Percentiles rank a stretch among this genome's conserved stretches.
phyloP scores from a whole-genome alignment of 2,329 filamentous ascomycete species.

The Talaromyces amestolkiae region DNA sequence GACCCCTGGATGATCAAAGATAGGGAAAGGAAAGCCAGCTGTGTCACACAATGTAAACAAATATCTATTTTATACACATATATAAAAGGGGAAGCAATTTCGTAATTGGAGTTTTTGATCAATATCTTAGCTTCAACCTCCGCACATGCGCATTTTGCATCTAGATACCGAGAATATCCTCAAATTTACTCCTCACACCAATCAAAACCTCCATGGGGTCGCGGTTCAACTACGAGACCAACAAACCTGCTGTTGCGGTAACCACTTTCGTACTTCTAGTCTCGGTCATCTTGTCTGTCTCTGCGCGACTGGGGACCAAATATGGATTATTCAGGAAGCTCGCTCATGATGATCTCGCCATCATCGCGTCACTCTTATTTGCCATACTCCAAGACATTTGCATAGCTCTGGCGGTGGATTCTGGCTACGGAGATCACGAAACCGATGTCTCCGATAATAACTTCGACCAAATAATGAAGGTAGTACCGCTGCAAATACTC shows the following conservation, averaged over 20 bases:
- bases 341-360: constrained; percentile 25
- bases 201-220: constrained; percentile 22
- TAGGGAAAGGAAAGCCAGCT: constrained; percentile 9
- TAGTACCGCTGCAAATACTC: constrained; percentile 10
- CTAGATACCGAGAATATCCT: constrained; percentile 12
- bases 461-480: constrained; percentile 25
- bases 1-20: constrained; percentile 9
- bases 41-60: constrained; percentile 3
- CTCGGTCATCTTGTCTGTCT: constrained; percentile 23
- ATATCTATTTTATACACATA: constrained; percentile 9
- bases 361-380: constrained; percentile 24
- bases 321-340: constrained; percentile 24
- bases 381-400: constrained; percentile 22
- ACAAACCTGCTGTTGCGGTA: constrained; percentile 26
- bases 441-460: constrained; percentile 18
- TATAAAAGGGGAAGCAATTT: constrained; percentile 12
- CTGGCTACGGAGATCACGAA: constrained; percentile 26
- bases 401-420: constrained; percentile 24
- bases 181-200: neutral
- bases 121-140: constrained; percentile 15
- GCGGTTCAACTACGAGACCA: constrained; percentile 25
- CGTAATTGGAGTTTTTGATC: constrained; percentile 8
- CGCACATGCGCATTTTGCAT: constrained; percentile 8
- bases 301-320: constrained; percentile 25
- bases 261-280: constrained; percentile 26